A percentile compares a stretch with the other conserved stretches of the same genome.
Evolutionary conservation across 129 eudicot species (phyloP).

Genomic region (Chrysanthemum makinoi): DNA sequence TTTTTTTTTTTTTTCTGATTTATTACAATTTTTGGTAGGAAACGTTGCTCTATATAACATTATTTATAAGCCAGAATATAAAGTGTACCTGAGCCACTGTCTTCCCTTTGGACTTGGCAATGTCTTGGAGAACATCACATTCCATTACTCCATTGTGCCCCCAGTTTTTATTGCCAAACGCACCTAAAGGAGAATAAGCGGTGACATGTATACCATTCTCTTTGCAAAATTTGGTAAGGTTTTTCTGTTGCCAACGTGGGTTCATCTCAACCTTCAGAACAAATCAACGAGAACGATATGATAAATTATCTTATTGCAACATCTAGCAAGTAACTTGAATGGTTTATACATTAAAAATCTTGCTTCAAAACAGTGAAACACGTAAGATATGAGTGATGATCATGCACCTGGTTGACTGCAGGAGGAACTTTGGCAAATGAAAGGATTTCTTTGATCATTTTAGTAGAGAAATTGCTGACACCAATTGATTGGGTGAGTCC

Average conservation of each 20-base stretch:
- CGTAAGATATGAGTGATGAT: neutral
- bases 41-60: neutral
- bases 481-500: conserved; percentile 19
- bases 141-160: conserved; percentile 44
- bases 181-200: conserved; percentile 52
- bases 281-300: too few relatives aligned
- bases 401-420: conserved; percentile 14
- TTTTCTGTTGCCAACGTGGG: conserved; percentile 47
- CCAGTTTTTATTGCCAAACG: conserved; percentile 34
- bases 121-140: conserved; percentile 18
- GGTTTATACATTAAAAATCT: too few relatives aligned
- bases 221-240: conserved; percentile 34
- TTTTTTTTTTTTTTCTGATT: neutral
- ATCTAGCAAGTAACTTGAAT: too few relatives aligned
- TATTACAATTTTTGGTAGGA: neutral
- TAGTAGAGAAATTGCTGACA: conserved; percentile 18
- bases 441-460: conserved; percentile 10
- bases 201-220: conserved; percentile 37
- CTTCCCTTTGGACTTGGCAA: conserved; percentile 26
- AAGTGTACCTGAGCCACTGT: conserved; percentile 45
- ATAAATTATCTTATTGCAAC: neutral
- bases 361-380: neutral
- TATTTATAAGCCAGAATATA: neutral
- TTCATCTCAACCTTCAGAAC: neutral
- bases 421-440: conserved; percentile 18